Evolutionary conservation across 2,329 filamentous ascomycete genomes (phyloP).

Genomic region (Sphaerulina musiva): DNA sequence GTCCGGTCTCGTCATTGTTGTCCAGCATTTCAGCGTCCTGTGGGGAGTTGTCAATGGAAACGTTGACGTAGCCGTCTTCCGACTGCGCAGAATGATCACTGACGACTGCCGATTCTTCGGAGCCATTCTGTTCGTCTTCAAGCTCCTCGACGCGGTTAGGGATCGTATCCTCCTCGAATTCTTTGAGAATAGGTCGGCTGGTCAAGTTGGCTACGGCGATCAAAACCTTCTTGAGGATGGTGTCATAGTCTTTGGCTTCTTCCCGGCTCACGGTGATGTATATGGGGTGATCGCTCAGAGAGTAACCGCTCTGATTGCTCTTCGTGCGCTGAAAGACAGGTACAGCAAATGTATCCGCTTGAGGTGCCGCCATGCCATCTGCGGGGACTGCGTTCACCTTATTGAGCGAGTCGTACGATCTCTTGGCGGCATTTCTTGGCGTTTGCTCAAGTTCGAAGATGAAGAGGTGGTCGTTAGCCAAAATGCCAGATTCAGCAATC

Average conservation of each 20-base stretch:
- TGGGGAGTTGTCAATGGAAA: slow-evolving; percentile 65
- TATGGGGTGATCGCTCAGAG: slow-evolving; percentile 34
- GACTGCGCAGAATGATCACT: slow-evolving; percentile 74
- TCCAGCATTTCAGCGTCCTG: slow-evolving; percentile 7
- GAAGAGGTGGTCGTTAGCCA: slow-evolving; percentile 54
- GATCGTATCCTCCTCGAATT: slow-evolving; percentile 33
- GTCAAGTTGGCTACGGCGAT: slow-evolving; percentile 70
- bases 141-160: slow-evolving; percentile 10
- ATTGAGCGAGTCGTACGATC: slow-evolving; percentile 36
- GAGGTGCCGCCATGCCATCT: slow-evolving; percentile 51
- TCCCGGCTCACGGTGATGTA: slow-evolving; percentile 71
- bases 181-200: slow-evolving; percentile 58
- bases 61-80: slow-evolving; percentile 84
- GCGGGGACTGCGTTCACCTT: slow-evolving; percentile 43
- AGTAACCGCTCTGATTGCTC: slow-evolving; percentile 40
- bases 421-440: slow-evolving; percentile 68
- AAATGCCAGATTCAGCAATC: slow-evolving; percentile 66
- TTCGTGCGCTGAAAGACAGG: slow-evolving; percentile 59
- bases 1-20: neutral
- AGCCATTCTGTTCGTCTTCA: slow-evolving; percentile 46
- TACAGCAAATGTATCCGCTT: slow-evolving; percentile 62
- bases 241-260: slow-evolving; percentile 62
- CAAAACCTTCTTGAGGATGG: slow-evolving; percentile 73
- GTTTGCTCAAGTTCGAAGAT: slow-evolving; percentile 71
- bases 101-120: slow-evolving; percentile 48